These are phyloP conservation scores for Cantharellus cinnabarinus DNA, from an alignment of 768 basidiomycete species.

Conservation along the genomic window DNA sequence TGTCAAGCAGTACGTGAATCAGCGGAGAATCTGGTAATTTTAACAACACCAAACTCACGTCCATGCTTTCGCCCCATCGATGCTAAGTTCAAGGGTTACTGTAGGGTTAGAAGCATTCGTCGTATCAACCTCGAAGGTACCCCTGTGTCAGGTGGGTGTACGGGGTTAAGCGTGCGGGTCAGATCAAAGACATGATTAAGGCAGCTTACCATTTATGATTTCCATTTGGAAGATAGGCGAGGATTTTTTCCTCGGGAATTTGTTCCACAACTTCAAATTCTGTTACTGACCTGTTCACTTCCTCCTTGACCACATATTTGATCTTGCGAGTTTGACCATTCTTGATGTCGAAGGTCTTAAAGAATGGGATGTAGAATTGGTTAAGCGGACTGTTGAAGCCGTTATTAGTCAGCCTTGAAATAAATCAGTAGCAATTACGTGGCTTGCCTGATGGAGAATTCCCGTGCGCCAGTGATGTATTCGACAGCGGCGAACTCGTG, in stretches of 20 bases:
- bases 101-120: constrained; percentile 29
- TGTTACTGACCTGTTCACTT: constrained; percentile 2
- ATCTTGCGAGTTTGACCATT: neutral
- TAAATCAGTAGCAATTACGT: too few relatives aligned
- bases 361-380: constrained; percentile 37
- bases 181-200: neutral
- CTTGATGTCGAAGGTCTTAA: constrained; percentile 22
- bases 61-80: constrained; percentile 36
- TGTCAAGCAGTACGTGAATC: neutral
- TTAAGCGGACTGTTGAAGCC: constrained; percentile 27
- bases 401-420: too few relatives aligned
- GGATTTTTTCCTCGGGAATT: constrained; percentile 24
- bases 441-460: constrained; percentile 34
- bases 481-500: constrained; percentile 64
- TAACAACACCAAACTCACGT: constrained; percentile 20
- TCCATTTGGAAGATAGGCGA: constrained; percentile 42
- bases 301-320: constrained; percentile 11
- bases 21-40: neutral
- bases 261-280: constrained; percentile 10
- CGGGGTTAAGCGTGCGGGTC: neutral
- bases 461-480: constrained; percentile 30
- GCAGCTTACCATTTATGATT: constrained; percentile 41
- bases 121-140: constrained; percentile 51
- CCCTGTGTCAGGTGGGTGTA: constrained; percentile 21
- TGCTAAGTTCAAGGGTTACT: constrained; percentile 34